Evolutionary conservation across 164 flowering plant genomes (phyloP).

Genomic region (Pachysandra terminalis): DNA sequence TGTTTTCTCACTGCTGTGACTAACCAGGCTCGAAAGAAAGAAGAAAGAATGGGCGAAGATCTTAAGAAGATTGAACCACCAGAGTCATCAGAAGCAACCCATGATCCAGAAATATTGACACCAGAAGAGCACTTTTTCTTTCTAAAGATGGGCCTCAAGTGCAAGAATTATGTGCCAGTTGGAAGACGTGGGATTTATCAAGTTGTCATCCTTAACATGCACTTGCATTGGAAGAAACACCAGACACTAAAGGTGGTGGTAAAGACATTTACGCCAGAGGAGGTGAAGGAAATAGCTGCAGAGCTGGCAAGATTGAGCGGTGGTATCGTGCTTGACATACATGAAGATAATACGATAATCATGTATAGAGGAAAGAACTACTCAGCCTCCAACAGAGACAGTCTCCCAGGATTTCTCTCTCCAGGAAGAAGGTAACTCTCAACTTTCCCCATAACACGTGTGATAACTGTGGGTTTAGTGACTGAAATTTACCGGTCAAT

Average conservation of each 20-base stretch:
- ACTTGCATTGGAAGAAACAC: constrained; percentile 98
- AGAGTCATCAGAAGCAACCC: constrained; percentile 62
- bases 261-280: constrained; percentile 84
- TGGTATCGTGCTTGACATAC: constrained; percentile 93
- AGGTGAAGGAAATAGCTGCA: constrained; percentile 84
- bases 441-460: neutral
- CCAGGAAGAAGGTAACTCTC: constrained; percentile 69
- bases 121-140: constrained; percentile 96
- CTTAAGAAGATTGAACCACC: constrained; percentile 76
- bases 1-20: neutral
- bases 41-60: constrained; percentile 61
- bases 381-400: constrained; percentile 95
- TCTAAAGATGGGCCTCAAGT: constrained; percentile 84
- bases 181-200: constrained; percentile 92
- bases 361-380: constrained; percentile 99
- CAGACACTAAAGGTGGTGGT: constrained; percentile 80
- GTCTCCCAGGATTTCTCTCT: constrained; percentile 84
- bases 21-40: constrained; percentile 75
- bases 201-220: constrained; percentile 97
- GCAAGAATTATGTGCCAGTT: constrained; percentile 84
- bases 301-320: constrained; percentile 91
- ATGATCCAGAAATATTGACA: constrained; percentile 96
- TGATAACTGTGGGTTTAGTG: too few species aligned
- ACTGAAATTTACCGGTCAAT: too few species aligned
- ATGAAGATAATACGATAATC: constrained; percentile 78